phyloP scores from a whole-genome alignment of 441 rosid genomes.

The Corymbia citriodora region DNA sequence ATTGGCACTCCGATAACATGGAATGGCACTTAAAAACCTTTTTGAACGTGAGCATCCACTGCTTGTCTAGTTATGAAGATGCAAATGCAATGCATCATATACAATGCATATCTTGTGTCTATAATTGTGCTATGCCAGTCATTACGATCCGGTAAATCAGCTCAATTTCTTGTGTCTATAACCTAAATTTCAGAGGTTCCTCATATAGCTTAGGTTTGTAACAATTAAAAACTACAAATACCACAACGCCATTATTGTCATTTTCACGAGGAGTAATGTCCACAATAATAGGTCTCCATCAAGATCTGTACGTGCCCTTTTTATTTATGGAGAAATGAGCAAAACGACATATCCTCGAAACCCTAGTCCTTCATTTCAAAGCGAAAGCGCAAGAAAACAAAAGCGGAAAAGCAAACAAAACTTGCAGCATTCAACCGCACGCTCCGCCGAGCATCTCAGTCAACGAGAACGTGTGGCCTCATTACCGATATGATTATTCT shows the following conservation, averaged over 20 bases:
- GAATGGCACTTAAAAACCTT: background rate
- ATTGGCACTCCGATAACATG: background rate
- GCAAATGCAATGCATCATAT: background rate
- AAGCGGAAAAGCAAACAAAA: background rate
- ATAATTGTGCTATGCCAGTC: background rate
- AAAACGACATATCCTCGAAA: background rate
- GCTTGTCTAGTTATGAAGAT: background rate
- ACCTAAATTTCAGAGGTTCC: background rate
- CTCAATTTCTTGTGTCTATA: background rate
- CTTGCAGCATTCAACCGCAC: slow-evolving; percentile 23
- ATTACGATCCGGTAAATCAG: background rate
- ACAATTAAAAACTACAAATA: background rate
- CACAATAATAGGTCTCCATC: background rate
- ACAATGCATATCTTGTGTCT: background rate
- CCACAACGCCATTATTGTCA: background rate
- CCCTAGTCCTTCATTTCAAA: background rate
- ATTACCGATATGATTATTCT: slow-evolving; percentile 19
- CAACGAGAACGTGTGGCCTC: slow-evolving; percentile 32
- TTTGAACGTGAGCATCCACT: background rate
- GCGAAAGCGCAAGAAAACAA: background rate
- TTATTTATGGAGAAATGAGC: background rate
- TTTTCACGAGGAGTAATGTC: background rate
- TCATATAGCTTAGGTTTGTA: background rate
- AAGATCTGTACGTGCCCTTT: background rate
- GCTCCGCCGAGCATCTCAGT: slow-evolving; percentile 17